Evolutionary conservation across 2,329 filamentous ascomycete species (phyloP), one percentile per base, ranked within the genome.

Genomic region (Diplodia scrobiculata): DNA sequence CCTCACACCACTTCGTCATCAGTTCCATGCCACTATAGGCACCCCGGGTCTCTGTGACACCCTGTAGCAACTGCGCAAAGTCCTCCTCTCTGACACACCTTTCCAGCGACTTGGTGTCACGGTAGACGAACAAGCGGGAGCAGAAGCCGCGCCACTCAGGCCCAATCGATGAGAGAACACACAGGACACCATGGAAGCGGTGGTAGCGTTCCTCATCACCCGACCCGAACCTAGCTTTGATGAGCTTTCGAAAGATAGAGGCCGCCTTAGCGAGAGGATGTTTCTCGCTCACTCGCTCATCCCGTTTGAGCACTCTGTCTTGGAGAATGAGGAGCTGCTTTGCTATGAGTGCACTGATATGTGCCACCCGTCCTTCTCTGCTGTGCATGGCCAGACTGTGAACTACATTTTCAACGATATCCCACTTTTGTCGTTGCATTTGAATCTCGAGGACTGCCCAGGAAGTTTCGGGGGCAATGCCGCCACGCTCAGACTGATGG

Each of bases 11-110:
- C 41, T 73, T 74, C 10, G 81, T 72, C 66, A 84, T 83, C 38
- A 87, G 69, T 3, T 71, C 74, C 66, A 77, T 80, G 67, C 83
- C 87, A 38, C 77, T 77, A 10, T 68, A 65, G 66, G 80, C 82
- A 64, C 82, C 83, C 54, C 82, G 79, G 0, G 77, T 76, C 32
- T 82, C 79, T 2, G 84, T 81, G 9, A 87, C 77, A n/a, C 83
- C 84, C 51, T 81, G 77, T 6, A 90, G 81, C 6, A 87, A 68
- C 29, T 27, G 48, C 17, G 48, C 48, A 19, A 72, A 70, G 68
- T 86, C 83, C 77, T 81, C 74, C 2, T 73, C 48, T 71, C 0
- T 78, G 70, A 13, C 77, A 73, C 32, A 80, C 71, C 65, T 29
- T 19, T 45, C 53, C 10, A 73, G 55, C 14, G 27, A 47, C 51